Conservation (phyloP, 2,329 filamentous ascomycete species). For the Trichoderma harzianum region DNA sequence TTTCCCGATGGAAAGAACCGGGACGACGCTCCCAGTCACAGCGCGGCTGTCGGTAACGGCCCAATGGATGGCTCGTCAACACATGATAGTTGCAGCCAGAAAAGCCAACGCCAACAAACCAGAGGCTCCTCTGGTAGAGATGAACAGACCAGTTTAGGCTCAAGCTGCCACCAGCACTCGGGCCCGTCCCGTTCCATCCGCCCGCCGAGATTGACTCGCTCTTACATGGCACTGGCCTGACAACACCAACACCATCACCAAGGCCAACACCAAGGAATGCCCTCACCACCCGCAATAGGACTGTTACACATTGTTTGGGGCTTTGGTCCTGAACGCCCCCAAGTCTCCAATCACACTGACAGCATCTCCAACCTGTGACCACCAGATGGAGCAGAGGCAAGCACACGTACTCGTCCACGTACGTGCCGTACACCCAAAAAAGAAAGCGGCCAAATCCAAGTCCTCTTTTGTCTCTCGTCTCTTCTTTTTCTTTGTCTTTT, state of each 20-base stretch:
- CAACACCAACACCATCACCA: not conserved
- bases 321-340: not conserved
- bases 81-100: not conserved
- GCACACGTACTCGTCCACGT: not conserved
- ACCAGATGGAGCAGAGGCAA: not conserved
- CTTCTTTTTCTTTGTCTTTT: not conserved
- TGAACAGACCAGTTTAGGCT: not conserved
- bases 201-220: constrained; percentile 4
- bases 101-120: not conserved
- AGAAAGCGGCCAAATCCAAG: too few relatives aligned
- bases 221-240: not conserved
- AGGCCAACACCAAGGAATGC: not conserved
- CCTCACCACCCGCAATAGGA: not conserved
- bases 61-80: constrained; percentile 4
- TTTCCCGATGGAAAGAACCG: constrained; percentile 4
- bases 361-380: not conserved
- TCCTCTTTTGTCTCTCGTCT: too few relatives aligned
- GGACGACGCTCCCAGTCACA: not conserved
- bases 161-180: not conserved
- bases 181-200: constrained; percentile 20
- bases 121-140: not conserved
- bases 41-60: not conserved
- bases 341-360: not conserved
- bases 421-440: not conserved
- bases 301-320: not conserved